phyloP scores from a whole-genome alignment of 1,139 yeast species.

The Hyphopichia wangnamkhiaoensis region DNA sequence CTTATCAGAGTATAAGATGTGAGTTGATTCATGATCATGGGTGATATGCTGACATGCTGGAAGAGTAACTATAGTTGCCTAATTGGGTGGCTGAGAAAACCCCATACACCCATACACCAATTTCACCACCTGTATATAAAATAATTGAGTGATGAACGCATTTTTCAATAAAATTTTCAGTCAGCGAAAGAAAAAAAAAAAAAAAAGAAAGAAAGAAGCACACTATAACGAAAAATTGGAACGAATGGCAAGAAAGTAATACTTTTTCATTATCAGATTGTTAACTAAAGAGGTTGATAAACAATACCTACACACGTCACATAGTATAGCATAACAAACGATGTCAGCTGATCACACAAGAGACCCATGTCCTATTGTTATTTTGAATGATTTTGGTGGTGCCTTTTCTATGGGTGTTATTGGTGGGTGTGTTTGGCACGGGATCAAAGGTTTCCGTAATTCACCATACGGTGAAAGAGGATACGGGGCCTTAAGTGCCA shows the following conservation, averaged over 20 bases:
- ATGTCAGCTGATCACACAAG: conserved; percentile 97
- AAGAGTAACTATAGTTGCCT: no score
- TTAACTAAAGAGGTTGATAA: no score
- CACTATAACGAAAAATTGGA: neutral
- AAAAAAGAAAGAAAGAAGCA: conserved; percentile 2
- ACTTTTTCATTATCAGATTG: no score
- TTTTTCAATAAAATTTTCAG: neutral
- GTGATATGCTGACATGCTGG: no score
- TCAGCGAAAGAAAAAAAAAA: conserved; percentile 2
- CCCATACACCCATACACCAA: conserved; percentile 1
- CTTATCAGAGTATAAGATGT: no score
- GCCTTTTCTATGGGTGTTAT: conserved; percentile 98
- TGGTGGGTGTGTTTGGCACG: conserved; percentile 99
- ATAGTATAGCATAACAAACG: conserved; percentile 31
- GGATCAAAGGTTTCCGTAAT: conserved; percentile 97
- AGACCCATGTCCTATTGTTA: conserved; percentile 98
- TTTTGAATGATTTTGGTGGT: conserved; percentile 96
- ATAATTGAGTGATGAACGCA: neutral
- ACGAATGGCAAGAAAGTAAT: neutral
- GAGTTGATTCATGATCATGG: no score
- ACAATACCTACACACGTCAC: neutral
- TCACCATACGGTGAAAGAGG: conserved; percentile 96
- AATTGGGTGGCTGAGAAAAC: no score
- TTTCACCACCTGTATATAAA: neutral
- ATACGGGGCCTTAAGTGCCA: conserved; percentile 84